A percentile compares a stretch with the other conserved stretches of the same genome.
Evolutionary conservation across 148 eudicot genomes (phyloP).

Genomic region (Rhododendron mucronatum): DNA sequence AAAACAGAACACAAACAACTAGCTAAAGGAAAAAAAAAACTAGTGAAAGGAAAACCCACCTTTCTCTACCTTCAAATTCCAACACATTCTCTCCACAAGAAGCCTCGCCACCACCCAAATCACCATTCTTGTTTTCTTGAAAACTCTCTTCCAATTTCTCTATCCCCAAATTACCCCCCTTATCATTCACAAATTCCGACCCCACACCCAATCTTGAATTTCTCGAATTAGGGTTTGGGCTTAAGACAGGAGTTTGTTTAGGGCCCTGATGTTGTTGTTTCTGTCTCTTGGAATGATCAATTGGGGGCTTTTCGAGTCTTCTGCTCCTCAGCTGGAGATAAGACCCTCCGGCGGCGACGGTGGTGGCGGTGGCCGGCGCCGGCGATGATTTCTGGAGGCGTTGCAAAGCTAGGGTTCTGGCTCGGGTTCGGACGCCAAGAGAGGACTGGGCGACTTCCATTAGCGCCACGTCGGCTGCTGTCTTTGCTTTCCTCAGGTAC

Average conservation of each 20-base stretch:
- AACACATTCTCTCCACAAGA: slow-evolving; percentile 29
- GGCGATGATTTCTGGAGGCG: background rate
- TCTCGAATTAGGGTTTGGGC: slow-evolving; percentile 10
- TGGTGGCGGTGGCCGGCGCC: background rate
- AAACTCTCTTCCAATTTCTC: background rate
- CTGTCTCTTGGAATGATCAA: slow-evolving; percentile 3
- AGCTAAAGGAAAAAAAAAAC: background rate
- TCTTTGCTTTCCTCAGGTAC: slow-evolving; percentile 25
- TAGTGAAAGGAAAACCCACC: slow-evolving; percentile 14
- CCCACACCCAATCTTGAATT: slow-evolving; percentile 14
- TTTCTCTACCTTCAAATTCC: slow-evolving; percentile 29
- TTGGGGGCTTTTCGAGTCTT: slow-evolving; percentile 18
- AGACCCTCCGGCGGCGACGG: slow-evolving; percentile 11
- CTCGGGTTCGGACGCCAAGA: slow-evolving; percentile 39
- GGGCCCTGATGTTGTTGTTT: background rate
- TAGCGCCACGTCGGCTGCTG: slow-evolving; percentile 14
- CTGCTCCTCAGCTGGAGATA: slow-evolving; percentile 44
- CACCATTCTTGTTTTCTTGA: slow-evolving; percentile 1
- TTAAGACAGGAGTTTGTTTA: background rate
- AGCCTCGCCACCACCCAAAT: slow-evolving; percentile 12
- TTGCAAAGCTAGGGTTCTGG: slow-evolving; percentile 38
- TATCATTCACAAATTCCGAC: background rate
- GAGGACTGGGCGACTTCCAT: slow-evolving; percentile 22
- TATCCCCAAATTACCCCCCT: background rate
- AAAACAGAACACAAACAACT: background rate